Evolutionary conservation across 2,329 filamentous ascomycete species (phyloP).

Genomic region (Hypoxylon sp.): DNA sequence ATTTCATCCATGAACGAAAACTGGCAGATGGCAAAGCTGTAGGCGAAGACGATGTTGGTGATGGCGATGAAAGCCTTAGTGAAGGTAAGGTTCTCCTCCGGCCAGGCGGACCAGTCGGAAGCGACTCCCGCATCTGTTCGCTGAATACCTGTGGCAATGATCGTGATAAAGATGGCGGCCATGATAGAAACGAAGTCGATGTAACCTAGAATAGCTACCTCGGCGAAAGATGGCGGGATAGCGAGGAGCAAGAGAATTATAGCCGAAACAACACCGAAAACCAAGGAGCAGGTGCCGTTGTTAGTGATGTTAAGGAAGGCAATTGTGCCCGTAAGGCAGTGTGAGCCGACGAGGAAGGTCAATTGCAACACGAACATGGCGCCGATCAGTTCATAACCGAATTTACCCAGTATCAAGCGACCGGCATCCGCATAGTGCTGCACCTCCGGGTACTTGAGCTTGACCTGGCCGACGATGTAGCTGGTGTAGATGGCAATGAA

Average conservation of each 20-base stretch:
- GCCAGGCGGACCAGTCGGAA: constrained; percentile 52
- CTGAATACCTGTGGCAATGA: constrained; percentile 67
- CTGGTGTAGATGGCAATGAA: constrained; percentile 63
- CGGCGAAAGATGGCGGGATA: constrained; percentile 69
- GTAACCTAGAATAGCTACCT: constrained; percentile 69
- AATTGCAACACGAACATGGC: constrained; percentile 67
- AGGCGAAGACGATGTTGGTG: constrained; percentile 73
- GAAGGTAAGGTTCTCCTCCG: constrained; percentile 54
- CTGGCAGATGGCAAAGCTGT: constrained; percentile 58
- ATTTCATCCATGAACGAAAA: constrained; percentile 57
- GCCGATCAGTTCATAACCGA: constrained; percentile 67
- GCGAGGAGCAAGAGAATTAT: constrained; percentile 66
- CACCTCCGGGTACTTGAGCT: constrained; percentile 51
- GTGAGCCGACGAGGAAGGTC: constrained; percentile 73
- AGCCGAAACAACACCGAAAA: constrained; percentile 68
- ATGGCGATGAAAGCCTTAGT: constrained; percentile 65
- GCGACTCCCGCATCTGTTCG: constrained; percentile 37
- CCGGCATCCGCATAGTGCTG: constrained; percentile 66
- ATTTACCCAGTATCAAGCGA: constrained; percentile 64
- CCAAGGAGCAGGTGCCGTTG: constrained; percentile 68
- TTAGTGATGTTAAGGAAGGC: constrained; percentile 70
- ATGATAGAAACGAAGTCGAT: constrained; percentile 71
- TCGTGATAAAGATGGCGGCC: constrained; percentile 68
- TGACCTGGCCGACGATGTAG: constrained; percentile 60
- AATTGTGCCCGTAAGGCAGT: constrained; percentile 72